Percentiles rank a stretch among this genome's conserved stretches.
Evolutionary conservation across 768 basidiomycete genomes (phyloP).

Genomic region (Ramaria rubella): DNA sequence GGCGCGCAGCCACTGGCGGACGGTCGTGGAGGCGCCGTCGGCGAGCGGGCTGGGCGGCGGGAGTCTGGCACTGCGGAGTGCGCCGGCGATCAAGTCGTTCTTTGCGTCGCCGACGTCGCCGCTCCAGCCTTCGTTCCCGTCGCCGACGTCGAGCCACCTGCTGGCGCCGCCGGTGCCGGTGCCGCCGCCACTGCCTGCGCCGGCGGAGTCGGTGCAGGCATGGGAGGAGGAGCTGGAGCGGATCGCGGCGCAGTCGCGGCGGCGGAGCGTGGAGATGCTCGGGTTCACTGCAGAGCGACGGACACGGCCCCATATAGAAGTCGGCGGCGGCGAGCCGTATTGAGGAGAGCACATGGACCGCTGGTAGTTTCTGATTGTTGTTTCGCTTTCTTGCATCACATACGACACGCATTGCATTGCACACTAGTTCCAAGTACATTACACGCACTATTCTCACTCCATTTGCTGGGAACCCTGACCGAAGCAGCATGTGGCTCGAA

Average conservation of each 20-base stretch:
- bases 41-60: background rate
- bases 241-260: constrained; percentile 58
- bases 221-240: constrained; percentile 76
- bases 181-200: background rate
- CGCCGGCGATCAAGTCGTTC: background rate
- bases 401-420: background rate
- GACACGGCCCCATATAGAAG: background rate
- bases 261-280: constrained; percentile 34
- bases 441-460: background rate
- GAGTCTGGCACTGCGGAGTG: background rate
- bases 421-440: background rate
- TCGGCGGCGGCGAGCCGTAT: too few relatives aligned
- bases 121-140: background rate
- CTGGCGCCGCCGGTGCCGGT: background rate
- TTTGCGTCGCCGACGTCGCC: background rate
- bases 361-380: background rate
- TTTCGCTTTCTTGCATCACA: background rate
- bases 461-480: background rate
- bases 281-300: constrained; percentile 11
- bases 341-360: too few relatives aligned
- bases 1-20: background rate
- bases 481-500: background rate
- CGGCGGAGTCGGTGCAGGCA: constrained; percentile 37
- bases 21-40: background rate
- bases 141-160: background rate